phyloP scores from a whole-genome alignment of 2,329 filamentous ascomycete species.

The Apiospora malaysiana region DNA sequence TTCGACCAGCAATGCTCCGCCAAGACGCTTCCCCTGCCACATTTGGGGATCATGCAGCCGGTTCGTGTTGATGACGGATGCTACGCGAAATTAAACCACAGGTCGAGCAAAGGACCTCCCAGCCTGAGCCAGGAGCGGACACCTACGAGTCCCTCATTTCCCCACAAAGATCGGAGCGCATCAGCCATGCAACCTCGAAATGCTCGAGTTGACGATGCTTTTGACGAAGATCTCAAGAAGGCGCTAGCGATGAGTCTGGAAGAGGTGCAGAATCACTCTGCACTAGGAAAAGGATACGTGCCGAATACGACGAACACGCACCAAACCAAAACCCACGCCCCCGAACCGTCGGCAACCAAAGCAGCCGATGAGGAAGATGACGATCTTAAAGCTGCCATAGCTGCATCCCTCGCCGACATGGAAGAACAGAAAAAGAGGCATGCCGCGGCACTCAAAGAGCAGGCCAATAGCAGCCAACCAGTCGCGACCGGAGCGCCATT shows the following conservation, averaged over 20 bases:
- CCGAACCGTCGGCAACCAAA: constrained; percentile 42
- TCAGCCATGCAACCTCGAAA: constrained; percentile 85
- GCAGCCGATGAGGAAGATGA: constrained; percentile 85
- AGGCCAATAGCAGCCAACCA: constrained; percentile 62
- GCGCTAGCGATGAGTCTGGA: constrained; percentile 97
- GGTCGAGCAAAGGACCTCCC: constrained; percentile 54
- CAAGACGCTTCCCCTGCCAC: constrained; percentile 86
- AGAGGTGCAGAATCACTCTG: constrained; percentile 76
- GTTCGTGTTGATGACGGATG: constrained; percentile 97
- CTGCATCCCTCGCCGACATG: constrained; percentile 94
- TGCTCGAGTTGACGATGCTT: constrained; percentile 85
- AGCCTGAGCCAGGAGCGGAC: constrained; percentile 53
- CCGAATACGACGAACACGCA: constrained; percentile 55
- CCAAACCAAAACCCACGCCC: not conserved
- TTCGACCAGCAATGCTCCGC: constrained; percentile 95
- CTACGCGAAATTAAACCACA: constrained; percentile 86
- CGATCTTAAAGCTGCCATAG: constrained; percentile 92
- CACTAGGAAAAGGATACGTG: constrained; percentile 67
- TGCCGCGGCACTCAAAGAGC: constrained; percentile 81
- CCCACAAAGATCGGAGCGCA: constrained; percentile 69
- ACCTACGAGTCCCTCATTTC: constrained; percentile 50
- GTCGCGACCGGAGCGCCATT: constrained; percentile 58
- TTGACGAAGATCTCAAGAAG: constrained; percentile 92
- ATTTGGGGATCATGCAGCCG: constrained; percentile 88
- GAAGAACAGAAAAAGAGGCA: constrained; percentile 96